phyloP scores from a whole-genome alignment of 257 asterid genomes.

The Nemophila menziesii region DNA sequence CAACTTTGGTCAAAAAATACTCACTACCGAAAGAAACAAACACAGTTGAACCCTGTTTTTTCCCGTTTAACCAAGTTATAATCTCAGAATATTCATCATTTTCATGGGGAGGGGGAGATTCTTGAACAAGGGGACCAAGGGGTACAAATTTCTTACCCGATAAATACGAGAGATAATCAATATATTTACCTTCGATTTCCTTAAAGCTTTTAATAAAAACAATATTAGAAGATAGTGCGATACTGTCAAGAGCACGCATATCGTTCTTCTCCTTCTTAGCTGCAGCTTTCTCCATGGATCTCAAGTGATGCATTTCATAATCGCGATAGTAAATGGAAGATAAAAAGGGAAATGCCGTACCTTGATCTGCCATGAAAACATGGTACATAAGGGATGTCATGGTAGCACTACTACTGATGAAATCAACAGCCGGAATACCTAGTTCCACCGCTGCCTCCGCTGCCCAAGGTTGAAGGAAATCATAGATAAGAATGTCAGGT shows the following conservation, averaged over 20 bases:
- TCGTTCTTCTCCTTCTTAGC: background rate
- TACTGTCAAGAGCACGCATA: constrained; percentile 1
- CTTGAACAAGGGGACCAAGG: constrained; percentile 5
- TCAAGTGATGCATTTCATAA: background rate
- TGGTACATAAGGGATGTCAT: background rate
- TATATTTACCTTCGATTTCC: background rate
- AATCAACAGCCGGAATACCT: background rate
- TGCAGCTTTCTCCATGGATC: background rate
- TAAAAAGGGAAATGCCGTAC: constrained; percentile 6
- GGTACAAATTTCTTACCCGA: background rate
- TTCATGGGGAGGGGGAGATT: background rate
- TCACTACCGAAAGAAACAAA: constrained; percentile 3
- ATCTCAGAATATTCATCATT: background rate
- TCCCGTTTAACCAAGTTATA: background rate
- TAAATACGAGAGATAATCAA: background rate
- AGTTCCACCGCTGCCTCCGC: background rate
- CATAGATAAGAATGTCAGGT: constrained; percentile 1
- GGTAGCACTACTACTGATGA: background rate
- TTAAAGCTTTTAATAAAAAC: constrained; percentile 1
- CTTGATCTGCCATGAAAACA: background rate
- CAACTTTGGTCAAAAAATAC: background rate
- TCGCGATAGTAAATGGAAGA: background rate
- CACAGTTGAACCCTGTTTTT: background rate
- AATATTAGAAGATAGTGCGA: background rate
- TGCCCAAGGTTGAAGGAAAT: constrained; percentile 1